Evolutionary conservation across 2,329 filamentous ascomycete species (phyloP).

Genomic region (Pseudocercospora pini-densiflorae): DNA sequence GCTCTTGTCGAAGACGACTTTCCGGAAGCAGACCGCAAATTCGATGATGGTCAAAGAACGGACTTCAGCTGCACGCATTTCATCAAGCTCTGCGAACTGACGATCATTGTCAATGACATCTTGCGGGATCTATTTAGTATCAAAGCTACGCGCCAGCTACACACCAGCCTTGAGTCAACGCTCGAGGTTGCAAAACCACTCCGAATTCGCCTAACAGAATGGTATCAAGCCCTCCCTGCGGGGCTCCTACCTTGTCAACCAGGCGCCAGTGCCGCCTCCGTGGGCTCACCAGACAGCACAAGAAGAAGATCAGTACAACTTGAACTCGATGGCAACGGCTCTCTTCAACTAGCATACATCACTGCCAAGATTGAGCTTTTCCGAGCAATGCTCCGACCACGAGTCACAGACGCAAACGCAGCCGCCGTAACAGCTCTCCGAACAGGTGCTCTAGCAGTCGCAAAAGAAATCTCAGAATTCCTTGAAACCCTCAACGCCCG

Average conservation of each 20-base stretch:
- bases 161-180: conserved; percentile 48
- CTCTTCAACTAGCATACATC: conserved; percentile 57
- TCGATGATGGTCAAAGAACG: conserved; percentile 20
- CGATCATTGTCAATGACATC: conserved; percentile 58
- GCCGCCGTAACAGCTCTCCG: conserved; percentile 38
- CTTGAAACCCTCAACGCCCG: conserved; percentile 36
- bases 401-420: conserved; percentile 34
- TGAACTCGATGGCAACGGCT: conserved; percentile 51
- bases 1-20: conserved; percentile 53
- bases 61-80: conserved; percentile 46
- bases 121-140: conserved; percentile 46
- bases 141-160: conserved; percentile 46
- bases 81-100: conserved; percentile 56
- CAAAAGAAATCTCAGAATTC: conserved; percentile 39
- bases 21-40: conserved; percentile 31
- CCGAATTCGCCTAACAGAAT: conserved; percentile 54
- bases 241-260: conserved; percentile 27
- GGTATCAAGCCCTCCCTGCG: conserved; percentile 54
- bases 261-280: conserved; percentile 14
- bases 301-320: conserved; percentile 35
- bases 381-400: conserved; percentile 54
- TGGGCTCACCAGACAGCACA: conserved; percentile 25
- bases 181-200: conserved; percentile 56
- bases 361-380: conserved; percentile 59
- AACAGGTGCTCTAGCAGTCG: conserved; percentile 39